A percentile compares a stretch with the other conserved stretches of the same genome.
Conservation (phyloP, 2,329 filamentous ascomycete species). For the Verticillium tricorpus region DNA sequence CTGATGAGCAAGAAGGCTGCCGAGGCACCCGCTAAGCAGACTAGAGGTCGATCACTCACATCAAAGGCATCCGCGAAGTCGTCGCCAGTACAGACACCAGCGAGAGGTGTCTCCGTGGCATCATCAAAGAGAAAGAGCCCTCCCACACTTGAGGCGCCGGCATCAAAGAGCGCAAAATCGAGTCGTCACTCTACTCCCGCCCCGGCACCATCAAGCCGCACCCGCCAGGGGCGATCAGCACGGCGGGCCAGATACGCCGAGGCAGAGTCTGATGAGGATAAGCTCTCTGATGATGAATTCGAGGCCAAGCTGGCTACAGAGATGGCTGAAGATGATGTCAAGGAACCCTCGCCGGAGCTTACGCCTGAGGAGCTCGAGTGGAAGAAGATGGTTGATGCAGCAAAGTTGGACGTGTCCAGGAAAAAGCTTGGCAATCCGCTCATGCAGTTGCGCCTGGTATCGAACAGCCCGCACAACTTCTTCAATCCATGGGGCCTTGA, state of each 20-base stretch:
- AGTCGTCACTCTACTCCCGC: slow-evolving; percentile 71
- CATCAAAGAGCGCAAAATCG: slow-evolving; percentile 67
- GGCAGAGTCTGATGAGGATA: slow-evolving; percentile 54
- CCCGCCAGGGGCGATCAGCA: slow-evolving; percentile 25
- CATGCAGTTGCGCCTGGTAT: slow-evolving; percentile 86
- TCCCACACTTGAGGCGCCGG: slow-evolving; percentile 23
- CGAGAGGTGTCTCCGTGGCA: slow-evolving; percentile 10
- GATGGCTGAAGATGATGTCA: slow-evolving; percentile 37
- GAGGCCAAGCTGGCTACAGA: slow-evolving; percentile 71
- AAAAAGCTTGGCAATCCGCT: slow-evolving; percentile 94
- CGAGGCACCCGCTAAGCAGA: slow-evolving; percentile 14
- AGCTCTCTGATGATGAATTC: slow-evolving; percentile 77
- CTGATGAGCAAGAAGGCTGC: slow-evolving; percentile 44
- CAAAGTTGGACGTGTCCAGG: slow-evolving; percentile 79
- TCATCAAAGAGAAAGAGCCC: slow-evolving; percentile 27
- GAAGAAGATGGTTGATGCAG: slow-evolving; percentile 66
- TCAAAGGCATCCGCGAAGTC: slow-evolving; percentile 9
- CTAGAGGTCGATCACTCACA: slow-evolving; percentile 13
- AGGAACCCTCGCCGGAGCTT: slow-evolving; percentile 26
- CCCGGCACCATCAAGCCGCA: slow-evolving; percentile 43
- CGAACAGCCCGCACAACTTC: slow-evolving; percentile 94
- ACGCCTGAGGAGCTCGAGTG: slow-evolving; percentile 59
- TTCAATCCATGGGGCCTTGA: slow-evolving; percentile 80
- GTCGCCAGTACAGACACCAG: slow-evolving; percentile 5
- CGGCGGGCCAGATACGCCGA: slow-evolving; percentile 38